Percentiles rank a stretch among this genome's conserved stretches.
Evolutionary conservation across 768 basidiomycete species (phyloP).

Genomic region (Agaricus subrufescens): DNA sequence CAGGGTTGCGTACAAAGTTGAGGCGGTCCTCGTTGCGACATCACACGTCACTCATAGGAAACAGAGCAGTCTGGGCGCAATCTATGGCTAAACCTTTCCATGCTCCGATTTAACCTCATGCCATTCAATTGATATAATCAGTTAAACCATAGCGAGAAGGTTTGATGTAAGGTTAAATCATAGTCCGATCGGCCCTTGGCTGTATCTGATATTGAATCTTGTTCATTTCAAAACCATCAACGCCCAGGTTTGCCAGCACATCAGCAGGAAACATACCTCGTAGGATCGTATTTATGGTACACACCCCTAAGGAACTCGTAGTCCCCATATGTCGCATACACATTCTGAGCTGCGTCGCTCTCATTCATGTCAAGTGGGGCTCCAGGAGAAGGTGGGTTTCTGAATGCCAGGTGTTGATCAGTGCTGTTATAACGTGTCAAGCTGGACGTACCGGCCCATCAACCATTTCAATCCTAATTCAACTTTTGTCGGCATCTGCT

Average conservation of each 20-base stretch:
- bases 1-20: too few relatives aligned
- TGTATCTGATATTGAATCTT: slow-evolving; percentile 11
- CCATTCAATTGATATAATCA: too few relatives aligned
- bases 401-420: slow-evolving; percentile 11
- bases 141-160: not conserved
- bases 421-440: not conserved
- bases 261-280: slow-evolving; percentile 24
- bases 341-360: slow-evolving; percentile 31
- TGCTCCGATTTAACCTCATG: too few relatives aligned
- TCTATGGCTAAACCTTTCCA: too few relatives aligned
- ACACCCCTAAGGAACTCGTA: slow-evolving; percentile 30
- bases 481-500: slow-evolving; percentile 18
- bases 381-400: slow-evolving; percentile 31
- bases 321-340: slow-evolving; percentile 34
- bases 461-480: slow-evolving; percentile 20
- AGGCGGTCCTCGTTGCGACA: too few relatives aligned
- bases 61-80: too few relatives aligned
- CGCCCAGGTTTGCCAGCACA: slow-evolving; percentile 23
- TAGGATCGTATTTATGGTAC: slow-evolving; percentile 41
- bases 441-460: slow-evolving; percentile 25
- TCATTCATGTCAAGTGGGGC: slow-evolving; percentile 37
- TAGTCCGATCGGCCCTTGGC: slow-evolving; percentile 9
- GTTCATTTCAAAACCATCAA: not conserved
- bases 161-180: not conserved
- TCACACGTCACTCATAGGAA: too few relatives aligned